Base-by-base conservation (phyloP, 495 filamentous ascomycete genomes). In the Apiosordaria backusii region DNA sequence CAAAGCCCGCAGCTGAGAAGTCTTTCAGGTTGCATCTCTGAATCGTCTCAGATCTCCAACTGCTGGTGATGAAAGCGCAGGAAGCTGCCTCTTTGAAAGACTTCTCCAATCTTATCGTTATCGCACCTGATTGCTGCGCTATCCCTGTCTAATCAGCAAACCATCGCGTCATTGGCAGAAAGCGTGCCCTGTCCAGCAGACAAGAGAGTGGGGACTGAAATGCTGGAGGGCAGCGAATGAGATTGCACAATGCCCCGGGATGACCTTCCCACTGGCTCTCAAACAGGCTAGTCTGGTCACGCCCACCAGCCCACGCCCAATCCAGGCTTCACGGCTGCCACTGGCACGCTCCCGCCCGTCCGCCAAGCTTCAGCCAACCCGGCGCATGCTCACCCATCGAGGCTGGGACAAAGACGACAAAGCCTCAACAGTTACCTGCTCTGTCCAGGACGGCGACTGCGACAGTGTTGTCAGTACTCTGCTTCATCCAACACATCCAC, bases 391-490 rank as follows among this genome's bases (percentile, higher is more conserved):
- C 52, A 19, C 22, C 18, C 13, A 55, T 5, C 18, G n/a, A 55
- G 52, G 52, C 52, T 19, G 52, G 26, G 60, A 67, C 60, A 63
- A 64, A 64, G 62, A 61, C 54, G 61, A 65, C 63, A 68, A 65
- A 63, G 62, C 52, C 52, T 50, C 27, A 21, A 13, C 27, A 4
- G n/a, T 13, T 23, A 22, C 18, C 52, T 50, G 5, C 26, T n/a
- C n/a, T n/a, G n/a, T n/a, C n/a, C n/a, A n/a, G n/a, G n/a, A n/a
- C n/a, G n/a, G n/a, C n/a, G n/a, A n/a, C n/a, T n/a, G n/a, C n/a
- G n/a, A n/a, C n/a, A n/a, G n/a, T n/a, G n/a, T n/a, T n/a, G n/a
- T n/a, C n/a, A n/a, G n/a, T n/a, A n/a, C n/a, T n/a, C n/a, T n/a
- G n/a, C n/a, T n/a, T n/a, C n/a, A n/a, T n/a, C n/a, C n/a, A n/a